Evolutionary conservation across 2,329 filamentous ascomycete species (phyloP), one percentile per base, ranked within the genome.

Genomic region (Pseudocercospora cruenta): DNA sequence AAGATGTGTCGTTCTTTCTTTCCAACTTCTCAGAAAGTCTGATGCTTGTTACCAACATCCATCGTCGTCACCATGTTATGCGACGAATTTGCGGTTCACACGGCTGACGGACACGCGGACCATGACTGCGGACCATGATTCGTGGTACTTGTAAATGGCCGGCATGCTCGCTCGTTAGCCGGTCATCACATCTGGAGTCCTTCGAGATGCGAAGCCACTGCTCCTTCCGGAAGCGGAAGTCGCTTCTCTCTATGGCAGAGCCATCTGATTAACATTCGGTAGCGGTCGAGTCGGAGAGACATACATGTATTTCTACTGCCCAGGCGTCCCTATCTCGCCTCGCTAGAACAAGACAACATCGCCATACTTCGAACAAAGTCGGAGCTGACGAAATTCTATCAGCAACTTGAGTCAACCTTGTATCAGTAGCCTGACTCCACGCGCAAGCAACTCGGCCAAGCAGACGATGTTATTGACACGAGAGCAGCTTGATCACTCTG

Each of bases 391-490:
- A 43, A 19, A 19, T 43, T 43, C 14, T 43, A 43, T 43, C 39
- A 19, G 19, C 39, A 19, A 43, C 5, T 43, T 31, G 1, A 9
- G 8, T 31, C 28, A 7, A 31, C 8, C 28, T 31, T 9, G 28
- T 31, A 31, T 31, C 28, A 31, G 24, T 26, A 31, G 28, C 28
- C 8, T 31, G 4, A 31, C 39, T 43, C 39, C 39, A 9, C 39
- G 39, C 39, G 16, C 39, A 19, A 43, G 39, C 16, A 43, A 43
- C 4, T 19, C 6, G 39, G 16, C 8, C 39, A 43, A 16, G 39
- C 39, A 19, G 16, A 62, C 36, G 10, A 69, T 71, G 67, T 58
- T 71, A 53, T 16, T 71, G 16, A 62, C 62, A 7, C 28, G 26
- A 19, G 60, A 64, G 60, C 65, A 71, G 33, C 47, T 69, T n/a